Percentiles rank a stretch among this genome's conserved stretches.
phyloP scores from a whole-genome alignment of 1,284 basidiomycete species.

The Papiliotrema nemorosa region DNA sequence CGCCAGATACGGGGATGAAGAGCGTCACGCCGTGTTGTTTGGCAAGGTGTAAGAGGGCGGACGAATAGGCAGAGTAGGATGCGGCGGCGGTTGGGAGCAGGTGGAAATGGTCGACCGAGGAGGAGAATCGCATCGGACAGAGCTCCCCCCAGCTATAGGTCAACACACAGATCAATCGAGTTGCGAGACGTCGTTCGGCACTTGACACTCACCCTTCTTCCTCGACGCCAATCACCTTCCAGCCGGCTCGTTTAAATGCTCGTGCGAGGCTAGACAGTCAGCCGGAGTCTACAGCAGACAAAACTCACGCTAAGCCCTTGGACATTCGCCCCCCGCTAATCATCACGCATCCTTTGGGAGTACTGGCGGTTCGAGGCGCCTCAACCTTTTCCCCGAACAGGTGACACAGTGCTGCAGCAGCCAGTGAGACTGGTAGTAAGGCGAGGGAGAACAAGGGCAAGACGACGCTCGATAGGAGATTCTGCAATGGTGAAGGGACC shows the following conservation, averaged over 20 bases:
- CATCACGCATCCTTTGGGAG: slow-evolving; percentile 36
- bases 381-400: not conserved
- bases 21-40: slow-evolving; percentile 37
- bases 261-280: slow-evolving; percentile 36
- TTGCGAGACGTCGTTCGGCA: too few relatives aligned
- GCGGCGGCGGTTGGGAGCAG: slow-evolving; percentile 31
- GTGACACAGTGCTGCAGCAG: slow-evolving; percentile 21
- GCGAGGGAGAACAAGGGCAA: slow-evolving; percentile 23
- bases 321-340: slow-evolving; percentile 51
- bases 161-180: not conserved
- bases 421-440: slow-evolving; percentile 29
- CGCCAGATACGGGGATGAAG: slow-evolving; percentile 50
- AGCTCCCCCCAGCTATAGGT: slow-evolving; percentile 43
- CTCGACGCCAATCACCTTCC: slow-evolving; percentile 50
- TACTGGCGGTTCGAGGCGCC: too few relatives aligned
- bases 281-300: not conserved
- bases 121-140: slow-evolving; percentile 48
- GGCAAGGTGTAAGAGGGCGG: slow-evolving; percentile 37
- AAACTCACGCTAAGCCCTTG: slow-evolving; percentile 45
- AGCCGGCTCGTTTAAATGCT: slow-evolving; percentile 49
- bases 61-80: slow-evolving; percentile 33
- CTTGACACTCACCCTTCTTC: slow-evolving; percentile 41
- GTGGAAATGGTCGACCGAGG: slow-evolving; percentile 34
- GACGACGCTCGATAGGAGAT: slow-evolving; percentile 31
- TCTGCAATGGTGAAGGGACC: slow-evolving; percentile 26